Evolutionary conservation across 768 basidiomycete genomes (phyloP).

Genomic region (Podaxis pistillaris): DNA sequence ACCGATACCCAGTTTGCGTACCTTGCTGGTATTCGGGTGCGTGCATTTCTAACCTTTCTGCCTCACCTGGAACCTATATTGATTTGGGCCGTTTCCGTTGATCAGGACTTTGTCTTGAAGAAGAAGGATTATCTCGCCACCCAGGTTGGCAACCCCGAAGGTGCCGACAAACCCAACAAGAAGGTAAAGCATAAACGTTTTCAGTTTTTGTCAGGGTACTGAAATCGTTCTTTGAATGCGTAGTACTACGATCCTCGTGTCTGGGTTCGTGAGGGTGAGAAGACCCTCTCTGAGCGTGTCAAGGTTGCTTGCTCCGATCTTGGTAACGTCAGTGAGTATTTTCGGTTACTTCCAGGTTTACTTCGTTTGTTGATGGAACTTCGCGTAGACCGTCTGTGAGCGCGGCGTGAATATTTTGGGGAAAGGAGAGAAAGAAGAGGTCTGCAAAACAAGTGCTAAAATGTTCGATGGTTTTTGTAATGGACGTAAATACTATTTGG

Average conservation of each 20-base stretch:
- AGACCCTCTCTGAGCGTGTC: conserved; percentile 84
- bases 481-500: too few relatives aligned
- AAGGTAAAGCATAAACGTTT: conserved; percentile 50
- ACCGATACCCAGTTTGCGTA: conserved; percentile 95
- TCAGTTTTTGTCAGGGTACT: background rate
- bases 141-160: conserved; percentile 98
- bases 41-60: conserved; percentile 17
- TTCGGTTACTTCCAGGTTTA: background rate
- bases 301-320: conserved; percentile 93
- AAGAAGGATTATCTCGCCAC: conserved; percentile 86
- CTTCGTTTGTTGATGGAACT: background rate
- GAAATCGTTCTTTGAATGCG: conserved; percentile 8
- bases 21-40: conserved; percentile 76
- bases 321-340: conserved; percentile 45
- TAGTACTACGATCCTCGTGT: conserved; percentile 94
- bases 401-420: background rate
- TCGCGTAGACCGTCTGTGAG: conserved; percentile 8
- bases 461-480: too few relatives aligned
- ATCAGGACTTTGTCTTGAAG: conserved; percentile 77
- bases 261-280: conserved; percentile 99
- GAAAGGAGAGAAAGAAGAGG: background rate
- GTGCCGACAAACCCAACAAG: conserved; percentile 98
- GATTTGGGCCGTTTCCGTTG: background rate
- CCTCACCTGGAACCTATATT: background rate
- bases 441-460: background rate